A percentile compares a stretch with the other conserved stretches of the same genome.
phyloP scores from a whole-genome alignment of 2,329 filamentous ascomycete genomes.

The Aspergillus viridinutans region DNA sequence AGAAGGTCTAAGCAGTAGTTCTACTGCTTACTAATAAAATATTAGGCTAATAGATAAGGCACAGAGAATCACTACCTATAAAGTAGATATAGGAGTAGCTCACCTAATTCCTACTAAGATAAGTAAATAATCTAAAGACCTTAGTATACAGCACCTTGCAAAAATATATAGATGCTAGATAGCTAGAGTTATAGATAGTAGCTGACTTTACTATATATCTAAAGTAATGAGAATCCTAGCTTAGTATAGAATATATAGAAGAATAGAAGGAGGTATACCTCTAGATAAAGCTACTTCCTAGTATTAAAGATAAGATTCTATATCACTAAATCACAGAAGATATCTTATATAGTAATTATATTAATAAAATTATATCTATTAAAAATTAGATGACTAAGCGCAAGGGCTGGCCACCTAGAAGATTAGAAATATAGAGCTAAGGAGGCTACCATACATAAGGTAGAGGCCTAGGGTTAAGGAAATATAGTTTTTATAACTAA shows the following conservation, averaged over 20 bases:
- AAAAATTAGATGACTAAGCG: background rate
- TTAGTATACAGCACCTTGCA: too few relatives aligned
- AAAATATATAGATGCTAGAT: too few relatives aligned
- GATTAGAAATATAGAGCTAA: background rate
- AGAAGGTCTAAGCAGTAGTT: background rate
- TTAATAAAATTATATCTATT: conserved; percentile 1
- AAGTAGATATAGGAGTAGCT: too few relatives aligned
- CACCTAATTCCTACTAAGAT: too few relatives aligned
- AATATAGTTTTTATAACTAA: too few relatives aligned
- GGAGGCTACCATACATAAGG: background rate
- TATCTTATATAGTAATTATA: background rate
- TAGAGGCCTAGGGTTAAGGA: too few relatives aligned
- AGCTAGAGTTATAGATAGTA: too few relatives aligned
- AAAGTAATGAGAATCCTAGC: background rate
- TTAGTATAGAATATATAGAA: background rate
- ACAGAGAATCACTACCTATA: too few relatives aligned
- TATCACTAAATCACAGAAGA: background rate
- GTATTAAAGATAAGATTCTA: background rate
- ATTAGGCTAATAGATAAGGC: background rate
- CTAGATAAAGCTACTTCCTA: background rate
- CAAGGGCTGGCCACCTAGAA: background rate
- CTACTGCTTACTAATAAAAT: background rate
- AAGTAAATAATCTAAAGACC: too few relatives aligned
- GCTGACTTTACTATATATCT: too few relatives aligned
- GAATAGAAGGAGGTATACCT: background rate